Percentiles rank a stretch among this genome's conserved stretches.
phyloP scores from a whole-genome alignment of 257 asterid genomes.

The Eustoma russellianum region DNA sequence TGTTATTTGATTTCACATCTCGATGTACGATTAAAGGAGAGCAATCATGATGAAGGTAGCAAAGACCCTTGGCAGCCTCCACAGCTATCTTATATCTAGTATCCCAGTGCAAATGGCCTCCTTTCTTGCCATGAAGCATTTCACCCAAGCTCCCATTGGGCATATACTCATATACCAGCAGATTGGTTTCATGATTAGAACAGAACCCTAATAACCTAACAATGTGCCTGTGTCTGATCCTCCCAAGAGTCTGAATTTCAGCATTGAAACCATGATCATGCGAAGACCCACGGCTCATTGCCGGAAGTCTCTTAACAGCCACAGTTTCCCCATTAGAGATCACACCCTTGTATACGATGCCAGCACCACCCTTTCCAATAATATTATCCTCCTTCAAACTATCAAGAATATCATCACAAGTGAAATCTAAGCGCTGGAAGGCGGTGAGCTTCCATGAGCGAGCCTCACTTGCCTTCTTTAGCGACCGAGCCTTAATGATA shows the following conservation, averaged over 20 bases:
- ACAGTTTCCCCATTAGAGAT: slow-evolving; percentile 77
- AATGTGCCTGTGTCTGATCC: slow-evolving; percentile 91
- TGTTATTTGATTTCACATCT: slow-evolving; percentile 88
- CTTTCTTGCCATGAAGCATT: slow-evolving; percentile 89
- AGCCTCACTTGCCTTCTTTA: slow-evolving; percentile 72
- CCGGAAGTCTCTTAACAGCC: slow-evolving; percentile 79
- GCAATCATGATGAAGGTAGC: slow-evolving; percentile 96
- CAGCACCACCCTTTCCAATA: slow-evolving; percentile 97
- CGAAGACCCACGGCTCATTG: slow-evolving; percentile 79
- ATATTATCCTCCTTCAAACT: slow-evolving; percentile 82
- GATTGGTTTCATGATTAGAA: slow-evolving; percentile 84
- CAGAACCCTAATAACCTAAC: slow-evolving; percentile 83
- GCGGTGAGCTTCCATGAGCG: slow-evolving; percentile 95
- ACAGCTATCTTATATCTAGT: slow-evolving; percentile 78
- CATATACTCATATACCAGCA: slow-evolving; percentile 87
- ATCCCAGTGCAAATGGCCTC: slow-evolving; percentile 93
- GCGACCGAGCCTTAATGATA: slow-evolving; percentile 66
- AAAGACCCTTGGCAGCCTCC: slow-evolving; percentile 93
- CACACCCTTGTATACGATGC: slow-evolving; percentile 74
- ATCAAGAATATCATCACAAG: slow-evolving; percentile 78
- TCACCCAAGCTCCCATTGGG: slow-evolving; percentile 98
- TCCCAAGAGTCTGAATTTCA: slow-evolving; percentile 89
- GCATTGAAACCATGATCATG: slow-evolving; percentile 98
- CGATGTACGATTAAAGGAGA: slow-evolving; percentile 91
- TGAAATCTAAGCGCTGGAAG: slow-evolving; percentile 78